Conservation (phyloP, 805 yeast genomes). For the Wickerhamomyces bovis region DNA sequence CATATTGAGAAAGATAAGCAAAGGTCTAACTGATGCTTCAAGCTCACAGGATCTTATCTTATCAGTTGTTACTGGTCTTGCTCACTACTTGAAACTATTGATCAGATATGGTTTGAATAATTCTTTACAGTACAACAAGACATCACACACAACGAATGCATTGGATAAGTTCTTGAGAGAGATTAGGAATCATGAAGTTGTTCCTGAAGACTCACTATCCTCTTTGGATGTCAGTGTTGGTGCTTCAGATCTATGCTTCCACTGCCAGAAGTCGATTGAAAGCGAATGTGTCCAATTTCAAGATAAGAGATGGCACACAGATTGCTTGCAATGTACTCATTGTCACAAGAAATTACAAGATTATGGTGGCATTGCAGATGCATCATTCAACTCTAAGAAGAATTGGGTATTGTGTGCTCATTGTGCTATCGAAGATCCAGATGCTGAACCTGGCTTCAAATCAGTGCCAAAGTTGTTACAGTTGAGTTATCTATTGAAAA, state of each 20-base stretch:
- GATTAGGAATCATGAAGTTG: slow-evolving; percentile 40
- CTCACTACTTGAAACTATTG: slow-evolving; percentile 84
- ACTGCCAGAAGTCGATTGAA: slow-evolving; percentile 74
- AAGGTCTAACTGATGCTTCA: slow-evolving; percentile 26
- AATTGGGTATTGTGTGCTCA: slow-evolving; percentile 48
- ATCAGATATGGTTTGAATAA: slow-evolving; percentile 75
- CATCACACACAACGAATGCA: slow-evolving; percentile 51
- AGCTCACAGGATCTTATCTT: slow-evolving; percentile 59
- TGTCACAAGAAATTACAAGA: slow-evolving; percentile 43
- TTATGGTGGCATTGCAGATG: slow-evolving; percentile 36
- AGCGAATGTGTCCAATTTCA: slow-evolving; percentile 64
- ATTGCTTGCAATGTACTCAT: slow-evolving; percentile 61
- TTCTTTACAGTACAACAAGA: slow-evolving; percentile 63
- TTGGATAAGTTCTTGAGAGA: slow-evolving; percentile 56
- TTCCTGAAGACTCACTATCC: slow-evolving; percentile 28
- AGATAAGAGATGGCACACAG: slow-evolving; percentile 73
- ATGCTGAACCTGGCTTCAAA: slow-evolving; percentile 48
- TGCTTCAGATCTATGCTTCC: slow-evolving; percentile 71
- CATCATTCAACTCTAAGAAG: slow-evolving; percentile 32
- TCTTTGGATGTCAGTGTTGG: slow-evolving; percentile 44
- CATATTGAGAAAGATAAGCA: slow-evolving; percentile 56
- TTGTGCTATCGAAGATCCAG: slow-evolving; percentile 51
- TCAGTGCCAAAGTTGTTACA: slow-evolving; percentile 67
- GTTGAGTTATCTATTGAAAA: slow-evolving; percentile 67
- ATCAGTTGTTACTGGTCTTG: slow-evolving; percentile 81